Base-by-base conservation (phyloP, 768 basidiomycete genomes). In the Suillus paluster region DNA sequence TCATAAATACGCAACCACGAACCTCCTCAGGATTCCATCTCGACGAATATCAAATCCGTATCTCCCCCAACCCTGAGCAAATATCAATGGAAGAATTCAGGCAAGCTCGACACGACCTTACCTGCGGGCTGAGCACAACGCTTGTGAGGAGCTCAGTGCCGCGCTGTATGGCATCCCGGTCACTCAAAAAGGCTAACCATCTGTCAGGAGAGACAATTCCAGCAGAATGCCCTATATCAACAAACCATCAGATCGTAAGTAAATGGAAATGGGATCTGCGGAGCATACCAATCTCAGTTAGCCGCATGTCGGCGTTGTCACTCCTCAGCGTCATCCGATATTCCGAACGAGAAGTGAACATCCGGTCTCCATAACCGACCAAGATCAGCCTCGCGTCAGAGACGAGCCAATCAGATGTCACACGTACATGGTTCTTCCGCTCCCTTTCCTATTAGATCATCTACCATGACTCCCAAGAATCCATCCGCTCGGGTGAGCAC, bases 261-360 rank as follows among this genome's bases (percentile, higher is more conserved):
- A 17, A 19, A 8, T 21, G 15, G 30, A 19, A 41, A 25, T 11
- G 5, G 27, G 10, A 19, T 44, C 44, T 19, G 38, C 36, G 25
- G 41, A 30, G 66, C 71, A 44, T 42, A 84, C 92, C 94, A 74
- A 87, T 88, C 67, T 85, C 84, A 0, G 95, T 96, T 61, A 97
- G 76, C 50, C 95, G 83, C 57, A 87, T 53, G 75, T 97, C 95
- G 3, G 95, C 95, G 65, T 97, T 97, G 74, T 97, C 95, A 57
- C 90, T 89, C 56, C 95, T 82, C 46, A 96, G 83, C 0, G 88
- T 88, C 86, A 97, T 89, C 25, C 95, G 86, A 71, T 94, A 97
- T 68, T 97, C 95, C 17, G 91, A 93, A 41, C 95, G 83, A 17
- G 91, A 91, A 0, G 95, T 96, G 73, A 97, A 96, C 92, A 96